phyloP scores from a whole-genome alignment of 2,329 filamentous ascomycete genomes.

The Aureobasidium namibiae region DNA sequence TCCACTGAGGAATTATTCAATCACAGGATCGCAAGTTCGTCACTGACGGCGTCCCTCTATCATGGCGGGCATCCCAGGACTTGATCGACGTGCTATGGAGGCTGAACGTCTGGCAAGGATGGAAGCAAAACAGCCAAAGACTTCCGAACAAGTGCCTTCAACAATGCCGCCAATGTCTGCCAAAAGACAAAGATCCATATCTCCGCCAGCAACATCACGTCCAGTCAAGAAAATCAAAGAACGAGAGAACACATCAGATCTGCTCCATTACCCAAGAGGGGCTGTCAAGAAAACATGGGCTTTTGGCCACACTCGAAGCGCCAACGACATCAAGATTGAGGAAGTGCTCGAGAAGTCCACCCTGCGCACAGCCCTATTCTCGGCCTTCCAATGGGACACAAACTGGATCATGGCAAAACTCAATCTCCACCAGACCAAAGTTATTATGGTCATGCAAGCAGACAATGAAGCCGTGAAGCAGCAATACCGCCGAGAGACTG shows the following conservation, averaged over 20 bases:
- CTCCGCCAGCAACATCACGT: slow-evolving; percentile 24
- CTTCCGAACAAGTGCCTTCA: slow-evolving; percentile 23
- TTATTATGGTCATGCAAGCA: slow-evolving; percentile 53
- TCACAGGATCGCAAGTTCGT: neutral
- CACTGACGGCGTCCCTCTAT: neutral
- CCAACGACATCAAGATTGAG: slow-evolving; percentile 76
- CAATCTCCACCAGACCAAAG: slow-evolving; percentile 46
- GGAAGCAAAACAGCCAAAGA: slow-evolving; percentile 31
- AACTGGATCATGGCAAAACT: slow-evolving; percentile 59
- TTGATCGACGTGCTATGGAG: slow-evolving; percentile 81
- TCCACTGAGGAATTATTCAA: neutral
- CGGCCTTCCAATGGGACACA: slow-evolving; percentile 79
- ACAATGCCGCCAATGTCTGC: neutral
- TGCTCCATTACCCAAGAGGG: slow-evolving; percentile 47
- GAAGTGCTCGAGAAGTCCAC: slow-evolving; percentile 70
- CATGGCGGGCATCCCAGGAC: slow-evolving; percentile 36
- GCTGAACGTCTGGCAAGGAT: slow-evolving; percentile 66
- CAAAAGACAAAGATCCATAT: slow-evolving; percentile 46
- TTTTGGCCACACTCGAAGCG: slow-evolving; percentile 49
- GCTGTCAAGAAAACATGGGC: slow-evolving; percentile 76
- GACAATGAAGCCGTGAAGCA: slow-evolving; percentile 35
- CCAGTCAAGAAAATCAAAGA: slow-evolving; percentile 8
- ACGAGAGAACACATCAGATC: neutral
- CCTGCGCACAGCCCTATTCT: slow-evolving; percentile 70
- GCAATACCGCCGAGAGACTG: slow-evolving; percentile 23